Conservation (phyloP, 768 basidiomycete species). For the Termitomyces heimii region DNA sequence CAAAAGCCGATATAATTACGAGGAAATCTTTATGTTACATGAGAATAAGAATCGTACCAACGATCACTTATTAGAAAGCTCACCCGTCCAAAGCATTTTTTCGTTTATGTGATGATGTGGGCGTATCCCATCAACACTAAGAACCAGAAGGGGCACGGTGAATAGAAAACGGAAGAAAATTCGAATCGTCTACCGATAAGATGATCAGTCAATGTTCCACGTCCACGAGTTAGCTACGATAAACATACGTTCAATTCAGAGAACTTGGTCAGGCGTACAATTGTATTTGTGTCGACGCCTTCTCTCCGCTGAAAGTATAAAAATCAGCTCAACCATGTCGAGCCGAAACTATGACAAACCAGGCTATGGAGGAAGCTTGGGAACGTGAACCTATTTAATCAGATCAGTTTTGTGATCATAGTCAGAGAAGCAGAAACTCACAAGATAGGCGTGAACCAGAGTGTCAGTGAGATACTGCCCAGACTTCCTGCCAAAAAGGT, state of each 20-base stretch:
- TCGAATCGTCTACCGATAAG: slow-evolving; percentile 51
- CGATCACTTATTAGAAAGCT: not conserved
- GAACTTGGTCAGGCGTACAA: slow-evolving; percentile 73
- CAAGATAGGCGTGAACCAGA: slow-evolving; percentile 72
- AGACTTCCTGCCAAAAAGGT: slow-evolving; percentile 66
- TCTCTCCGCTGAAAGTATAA: slow-evolving; percentile 39
- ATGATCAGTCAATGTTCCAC: not conserved
- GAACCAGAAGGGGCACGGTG: slow-evolving; percentile 53
- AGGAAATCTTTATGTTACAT: slow-evolving; percentile 43
- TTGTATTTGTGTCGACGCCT: slow-evolving; percentile 57
- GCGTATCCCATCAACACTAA: slow-evolving; percentile 64
- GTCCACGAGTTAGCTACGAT: not conserved
- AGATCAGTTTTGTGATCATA: slow-evolving; percentile 22
- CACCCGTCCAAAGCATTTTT: slow-evolving; percentile 48
- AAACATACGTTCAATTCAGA: slow-evolving; percentile 73
- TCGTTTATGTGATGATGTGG: slow-evolving; percentile 62
- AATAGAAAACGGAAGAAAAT: slow-evolving; percentile 72
- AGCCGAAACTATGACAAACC: slow-evolving; percentile 31
- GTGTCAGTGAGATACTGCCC: slow-evolving; percentile 61
- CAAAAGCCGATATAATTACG: slow-evolving; percentile 50
- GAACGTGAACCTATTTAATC: slow-evolving; percentile 58
- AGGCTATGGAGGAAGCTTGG: slow-evolving; percentile 56
- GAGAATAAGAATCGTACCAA: not conserved
- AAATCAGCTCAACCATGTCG: not conserved
- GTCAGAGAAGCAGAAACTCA: slow-evolving; percentile 23